Conservation (phyloP, 2,329 filamentous ascomycete species). For the Aspergillus vadensis region DNA sequence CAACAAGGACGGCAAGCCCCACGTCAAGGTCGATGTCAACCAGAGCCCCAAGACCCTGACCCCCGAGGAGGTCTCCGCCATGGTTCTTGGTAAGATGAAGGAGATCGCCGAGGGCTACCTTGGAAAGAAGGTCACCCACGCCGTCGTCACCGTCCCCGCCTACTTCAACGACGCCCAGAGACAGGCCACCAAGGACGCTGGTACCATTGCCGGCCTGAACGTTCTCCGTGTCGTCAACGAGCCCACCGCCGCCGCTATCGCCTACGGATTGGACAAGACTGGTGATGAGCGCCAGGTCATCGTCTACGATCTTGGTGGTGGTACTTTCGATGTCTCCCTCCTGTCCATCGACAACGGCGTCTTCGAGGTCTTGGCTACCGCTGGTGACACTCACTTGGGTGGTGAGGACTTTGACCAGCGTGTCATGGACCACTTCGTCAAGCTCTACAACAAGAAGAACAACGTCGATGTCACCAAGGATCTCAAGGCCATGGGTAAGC, state of each 20-base stretch:
- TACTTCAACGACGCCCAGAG: constrained; percentile 99
- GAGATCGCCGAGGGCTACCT: constrained; percentile 65
- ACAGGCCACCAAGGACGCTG: constrained; percentile 95
- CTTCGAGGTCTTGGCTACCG: constrained; percentile 91
- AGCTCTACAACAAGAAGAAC: constrained; percentile 99
- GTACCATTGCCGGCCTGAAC: constrained; percentile 87
- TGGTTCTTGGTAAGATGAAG: constrained; percentile 70
- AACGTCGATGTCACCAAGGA: constrained; percentile 90
- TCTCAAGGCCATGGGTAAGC: constrained; percentile 96
- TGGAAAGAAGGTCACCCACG: constrained; percentile 62
- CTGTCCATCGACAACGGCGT: constrained; percentile 89
- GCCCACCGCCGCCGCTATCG: constrained; percentile 91
- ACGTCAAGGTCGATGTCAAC: constrained; percentile 69
- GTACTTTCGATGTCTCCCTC: constrained; percentile 92
- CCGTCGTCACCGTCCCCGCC: constrained; percentile 87
- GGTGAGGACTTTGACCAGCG: constrained; percentile 99
- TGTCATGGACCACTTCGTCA: constrained; percentile 93
- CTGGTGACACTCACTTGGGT: constrained; percentile 95
- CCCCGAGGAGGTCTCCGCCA: constrained; percentile 67
- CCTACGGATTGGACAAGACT: constrained; percentile 89
- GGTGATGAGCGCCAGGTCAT: constrained; percentile 84
- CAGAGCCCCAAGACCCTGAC: constrained; percentile 63
- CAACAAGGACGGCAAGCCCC: constrained; percentile 86
- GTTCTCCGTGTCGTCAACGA: constrained; percentile 97
- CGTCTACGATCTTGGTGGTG: constrained; percentile 91